phyloP scores from a whole-genome alignment of 192 early-diverging fungal genomes.

The Geosiphon pyriformis region DNA sequence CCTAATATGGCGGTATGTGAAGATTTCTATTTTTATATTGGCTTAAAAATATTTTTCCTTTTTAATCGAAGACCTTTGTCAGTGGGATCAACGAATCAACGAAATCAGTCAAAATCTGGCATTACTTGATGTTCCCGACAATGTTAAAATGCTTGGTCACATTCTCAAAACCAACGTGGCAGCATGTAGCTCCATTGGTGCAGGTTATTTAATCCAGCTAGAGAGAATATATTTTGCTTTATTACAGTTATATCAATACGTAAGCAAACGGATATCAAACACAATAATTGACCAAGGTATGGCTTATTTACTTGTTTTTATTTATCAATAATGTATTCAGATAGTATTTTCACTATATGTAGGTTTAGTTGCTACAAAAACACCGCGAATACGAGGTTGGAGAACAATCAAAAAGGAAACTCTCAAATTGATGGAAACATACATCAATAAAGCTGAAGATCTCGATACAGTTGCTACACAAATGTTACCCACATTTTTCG shows the following conservation, averaged over 20 bases:
- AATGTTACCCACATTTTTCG: constrained; percentile 88
- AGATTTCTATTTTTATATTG: background rate
- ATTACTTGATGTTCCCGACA: constrained; percentile 70
- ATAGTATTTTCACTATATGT: background rate
- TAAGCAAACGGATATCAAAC: constrained; percentile 77
- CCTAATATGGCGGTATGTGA: constrained; percentile 70
- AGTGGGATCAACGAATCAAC: constrained; percentile 81
- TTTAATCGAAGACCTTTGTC: background rate
- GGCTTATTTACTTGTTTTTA: background rate
- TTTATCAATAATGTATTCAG: background rate
- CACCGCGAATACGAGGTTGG: constrained; percentile 82
- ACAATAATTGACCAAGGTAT: constrained; percentile 65
- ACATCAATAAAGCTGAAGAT: constrained; percentile 85
- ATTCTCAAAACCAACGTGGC: constrained; percentile 95
- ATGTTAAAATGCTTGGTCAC: constrained; percentile 85
- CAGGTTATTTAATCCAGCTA: constrained; percentile 84
- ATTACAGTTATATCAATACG: constrained; percentile 86
- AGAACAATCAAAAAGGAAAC: constrained; percentile 97
- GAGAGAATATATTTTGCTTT: constrained; percentile 87
- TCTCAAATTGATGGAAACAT: constrained; percentile 88
- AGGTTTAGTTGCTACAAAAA: constrained; percentile 86
- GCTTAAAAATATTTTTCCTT: constrained; percentile 8
- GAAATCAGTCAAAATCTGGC: constrained; percentile 63
- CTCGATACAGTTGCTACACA: constrained; percentile 69
- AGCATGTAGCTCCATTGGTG: constrained; percentile 82